Conservation (phyloP, 2,329 filamentous ascomycete species). For the Aureobasidium leucospermi region DNA sequence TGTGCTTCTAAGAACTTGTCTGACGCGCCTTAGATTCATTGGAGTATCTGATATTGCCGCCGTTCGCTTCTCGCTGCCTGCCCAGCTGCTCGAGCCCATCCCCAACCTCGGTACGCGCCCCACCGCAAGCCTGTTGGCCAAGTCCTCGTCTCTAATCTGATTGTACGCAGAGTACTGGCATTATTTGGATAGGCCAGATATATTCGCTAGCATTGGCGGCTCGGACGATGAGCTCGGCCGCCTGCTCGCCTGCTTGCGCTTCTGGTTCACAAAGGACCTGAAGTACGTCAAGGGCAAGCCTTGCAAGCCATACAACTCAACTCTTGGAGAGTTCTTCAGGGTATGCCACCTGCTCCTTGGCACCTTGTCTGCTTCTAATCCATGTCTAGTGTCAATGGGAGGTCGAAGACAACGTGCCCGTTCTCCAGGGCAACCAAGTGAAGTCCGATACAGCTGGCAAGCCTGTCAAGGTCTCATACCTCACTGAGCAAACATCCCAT, state of each 20-base stretch:
- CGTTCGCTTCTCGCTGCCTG: constrained; percentile 91
- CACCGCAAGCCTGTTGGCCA: neutral
- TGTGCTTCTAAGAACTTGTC: neutral
- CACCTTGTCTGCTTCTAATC: constrained; percentile 10
- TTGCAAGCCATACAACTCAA: constrained; percentile 98
- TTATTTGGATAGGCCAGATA: constrained; percentile 90
- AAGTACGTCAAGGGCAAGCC: constrained; percentile 99
- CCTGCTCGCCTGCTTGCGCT: constrained; percentile 88
- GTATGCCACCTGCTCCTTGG: constrained; percentile 41
- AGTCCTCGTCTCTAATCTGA: constrained; percentile 16
- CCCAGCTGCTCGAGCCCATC: constrained; percentile 89
- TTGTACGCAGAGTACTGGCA: constrained; percentile 79
- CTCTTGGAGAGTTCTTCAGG: constrained; percentile 93
- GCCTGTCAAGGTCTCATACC: constrained; percentile 75
- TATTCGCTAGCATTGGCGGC: constrained; percentile 76
- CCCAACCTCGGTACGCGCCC: constrained; percentile 66
- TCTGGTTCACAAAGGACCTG: constrained; percentile 98
- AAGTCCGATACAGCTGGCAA: constrained; percentile 30
- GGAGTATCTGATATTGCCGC: constrained; percentile 92
- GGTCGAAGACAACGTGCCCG: constrained; percentile 68
- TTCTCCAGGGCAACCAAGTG: constrained; percentile 34
- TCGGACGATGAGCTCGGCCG: constrained; percentile 86
- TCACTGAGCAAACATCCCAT: constrained; percentile 96
- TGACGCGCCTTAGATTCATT: constrained; percentile 62
- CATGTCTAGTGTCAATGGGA: constrained; percentile 80